Conservation (phyloP, 1,284 basidiomycete species). For the Thecaphora frezii region DNA sequence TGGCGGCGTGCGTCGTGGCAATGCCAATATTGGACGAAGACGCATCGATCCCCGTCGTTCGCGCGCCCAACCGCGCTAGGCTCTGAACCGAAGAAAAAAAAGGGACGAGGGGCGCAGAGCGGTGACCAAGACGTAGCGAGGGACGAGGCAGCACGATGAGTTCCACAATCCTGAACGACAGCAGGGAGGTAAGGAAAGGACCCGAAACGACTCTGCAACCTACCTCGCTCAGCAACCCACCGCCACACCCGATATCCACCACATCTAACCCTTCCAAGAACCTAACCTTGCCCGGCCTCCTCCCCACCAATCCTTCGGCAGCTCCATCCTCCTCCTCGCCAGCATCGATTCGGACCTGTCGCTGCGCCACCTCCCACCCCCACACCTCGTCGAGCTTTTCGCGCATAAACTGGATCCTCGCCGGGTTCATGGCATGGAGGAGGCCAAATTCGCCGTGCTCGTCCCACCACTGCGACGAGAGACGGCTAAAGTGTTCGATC, state of each 20-base stretch:
- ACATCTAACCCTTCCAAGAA: constrained; percentile 67
- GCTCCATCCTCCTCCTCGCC: background rate
- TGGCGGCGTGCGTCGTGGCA: constrained; percentile 77
- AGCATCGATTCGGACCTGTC: constrained; percentile 13
- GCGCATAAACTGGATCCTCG: constrained; percentile 79
- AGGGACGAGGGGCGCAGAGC: background rate
- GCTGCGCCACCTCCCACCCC: constrained; percentile 46
- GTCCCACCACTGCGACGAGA: constrained; percentile 96
- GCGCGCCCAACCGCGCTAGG: constrained; percentile 81
- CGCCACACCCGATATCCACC: constrained; percentile 89
- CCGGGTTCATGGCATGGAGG: constrained; percentile 93
- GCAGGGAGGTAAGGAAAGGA: background rate
- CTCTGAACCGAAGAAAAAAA: constrained; percentile 64
- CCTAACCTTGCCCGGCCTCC: constrained; percentile 54
- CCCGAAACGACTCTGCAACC: constrained; percentile 17
- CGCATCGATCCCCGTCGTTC: constrained; percentile 86
- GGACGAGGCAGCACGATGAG: too few species aligned
- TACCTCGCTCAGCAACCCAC: constrained; percentile 89
- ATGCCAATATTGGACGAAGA: constrained; percentile 82
- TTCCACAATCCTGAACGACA: background rate
- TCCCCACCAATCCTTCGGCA: constrained; percentile 16
- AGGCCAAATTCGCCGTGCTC: constrained; percentile 86
- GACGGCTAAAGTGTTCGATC: constrained; percentile 83
- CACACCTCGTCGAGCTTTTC: constrained; percentile 66
- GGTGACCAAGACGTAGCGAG: too few species aligned